Percentiles rank a stretch among this genome's conserved stretches.
These are phyloP conservation scores for Bacterosira constricta DNA, from an alignment of 108 stramenopile species.

Conservation along the genomic window DNA sequence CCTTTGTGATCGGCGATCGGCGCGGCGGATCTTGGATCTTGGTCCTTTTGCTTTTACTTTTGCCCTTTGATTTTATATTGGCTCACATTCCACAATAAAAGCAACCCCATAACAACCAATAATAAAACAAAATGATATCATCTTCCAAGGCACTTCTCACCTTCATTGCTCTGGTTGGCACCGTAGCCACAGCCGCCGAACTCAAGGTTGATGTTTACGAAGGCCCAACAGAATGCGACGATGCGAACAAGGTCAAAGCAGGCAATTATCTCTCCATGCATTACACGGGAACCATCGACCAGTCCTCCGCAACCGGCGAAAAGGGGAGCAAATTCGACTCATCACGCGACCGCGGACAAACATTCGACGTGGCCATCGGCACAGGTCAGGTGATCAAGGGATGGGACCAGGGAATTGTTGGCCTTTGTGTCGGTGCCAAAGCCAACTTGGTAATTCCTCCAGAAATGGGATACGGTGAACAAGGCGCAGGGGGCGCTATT, in stretches of 20 bases:
- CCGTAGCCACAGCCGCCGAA: background rate
- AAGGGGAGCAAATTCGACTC: conserved; percentile 39
- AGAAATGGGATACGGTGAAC: conserved; percentile 63
- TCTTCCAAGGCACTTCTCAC: too few species aligned
- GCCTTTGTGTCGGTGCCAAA: conserved; percentile 70
- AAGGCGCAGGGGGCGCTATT: conserved; percentile 58
- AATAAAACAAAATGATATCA: too few species aligned
- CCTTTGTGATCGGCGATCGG: too few species aligned
- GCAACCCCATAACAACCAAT: too few species aligned
- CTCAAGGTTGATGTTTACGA: conserved; percentile 15
- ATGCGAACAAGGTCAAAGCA: conserved; percentile 27
- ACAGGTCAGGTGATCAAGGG: conserved; percentile 71
- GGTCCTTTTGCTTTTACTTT: too few species aligned
- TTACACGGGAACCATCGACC: conserved; percentile 49
- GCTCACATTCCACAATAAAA: too few species aligned
- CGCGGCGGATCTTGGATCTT: too few species aligned
- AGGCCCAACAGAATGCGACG: conserved; percentile 34
- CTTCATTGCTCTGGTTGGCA: too few species aligned
- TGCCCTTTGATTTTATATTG: too few species aligned
- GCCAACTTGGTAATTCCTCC: conserved; percentile 67
- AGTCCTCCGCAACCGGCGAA: conserved; percentile 31
- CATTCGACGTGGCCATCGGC: conserved; percentile 52
- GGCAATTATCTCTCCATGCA: conserved; percentile 34
- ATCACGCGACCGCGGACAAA: too few species aligned
- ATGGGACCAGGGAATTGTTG: conserved; percentile 72